Conservation (phyloP, 1,284 basidiomycete species). For the Austropuccinia psidii region DNA sequence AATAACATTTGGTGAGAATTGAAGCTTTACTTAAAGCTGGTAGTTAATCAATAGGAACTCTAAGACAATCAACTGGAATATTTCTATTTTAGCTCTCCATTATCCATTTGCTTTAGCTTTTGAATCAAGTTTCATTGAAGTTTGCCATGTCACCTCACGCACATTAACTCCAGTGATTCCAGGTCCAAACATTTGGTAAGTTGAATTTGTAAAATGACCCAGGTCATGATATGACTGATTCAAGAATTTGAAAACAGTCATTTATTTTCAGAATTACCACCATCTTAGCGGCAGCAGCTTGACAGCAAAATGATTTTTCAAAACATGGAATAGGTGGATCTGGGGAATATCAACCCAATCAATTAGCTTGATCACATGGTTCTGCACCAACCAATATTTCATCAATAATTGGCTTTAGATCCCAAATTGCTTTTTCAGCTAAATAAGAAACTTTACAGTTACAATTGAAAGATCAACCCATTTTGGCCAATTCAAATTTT, state of each 20-base stretch:
- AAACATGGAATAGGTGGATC: not conserved
- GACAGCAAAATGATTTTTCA: not conserved
- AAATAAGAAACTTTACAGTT: slow-evolving; percentile 19
- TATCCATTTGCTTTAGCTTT: slow-evolving; percentile 97
- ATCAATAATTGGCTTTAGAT: slow-evolving; percentile 29
- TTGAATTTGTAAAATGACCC: slow-evolving; percentile 21
- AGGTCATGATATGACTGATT: not conserved
- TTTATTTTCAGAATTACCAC: slow-evolving; percentile 86
- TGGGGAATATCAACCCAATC: not conserved
- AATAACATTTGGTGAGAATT: slow-evolving; percentile 73
- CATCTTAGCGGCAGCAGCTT: slow-evolving; percentile 46
- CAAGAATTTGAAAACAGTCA: slow-evolving; percentile 53
- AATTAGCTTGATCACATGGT: not conserved
- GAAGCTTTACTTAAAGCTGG: slow-evolving; percentile 30
- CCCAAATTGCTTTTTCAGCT: slow-evolving; percentile 39
- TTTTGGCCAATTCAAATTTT: no score
- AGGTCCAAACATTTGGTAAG: slow-evolving; percentile 44
- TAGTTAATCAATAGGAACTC: not conserved
- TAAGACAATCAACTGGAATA: slow-evolving; percentile 30
- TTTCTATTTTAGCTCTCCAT: slow-evolving; percentile 62
- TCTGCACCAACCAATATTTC: slow-evolving; percentile 12
- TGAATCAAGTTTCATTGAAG: slow-evolving; percentile 92
- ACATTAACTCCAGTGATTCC: slow-evolving; percentile 90
- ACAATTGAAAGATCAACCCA: not conserved
- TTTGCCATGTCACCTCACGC: slow-evolving; percentile 90